Conservation (phyloP, 768 basidiomycete genomes). For the Termitomyces sp. region DNA sequence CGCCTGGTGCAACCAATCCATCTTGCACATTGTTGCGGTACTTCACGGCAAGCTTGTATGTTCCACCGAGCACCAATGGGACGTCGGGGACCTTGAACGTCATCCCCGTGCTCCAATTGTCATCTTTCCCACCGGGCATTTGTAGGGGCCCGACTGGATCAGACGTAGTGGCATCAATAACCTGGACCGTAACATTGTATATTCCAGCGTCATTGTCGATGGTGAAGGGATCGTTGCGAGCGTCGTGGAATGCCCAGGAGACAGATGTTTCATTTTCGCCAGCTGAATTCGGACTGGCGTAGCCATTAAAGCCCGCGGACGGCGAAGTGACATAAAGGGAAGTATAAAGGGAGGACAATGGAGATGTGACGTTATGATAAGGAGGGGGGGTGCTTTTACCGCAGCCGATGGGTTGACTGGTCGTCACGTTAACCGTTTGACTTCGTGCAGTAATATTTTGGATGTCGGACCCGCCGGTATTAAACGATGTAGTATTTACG, state of each 20-base stretch:
- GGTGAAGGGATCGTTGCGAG: too few species aligned
- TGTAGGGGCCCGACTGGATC: background rate
- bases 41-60: slow-evolving; percentile 4
- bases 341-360: background rate
- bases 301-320: slow-evolving; percentile 1
- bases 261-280: background rate
- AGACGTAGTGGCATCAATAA: background rate
- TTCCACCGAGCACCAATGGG: background rate
- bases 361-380: slow-evolving; percentile 1
- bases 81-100: too few species aligned
- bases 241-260: background rate
- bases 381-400: slow-evolving; percentile 1
- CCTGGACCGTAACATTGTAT: background rate
- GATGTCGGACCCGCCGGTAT: background rate
- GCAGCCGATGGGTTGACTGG: slow-evolving; percentile 7
- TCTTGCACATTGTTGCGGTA: slow-evolving; percentile 2
- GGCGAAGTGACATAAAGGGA: background rate
- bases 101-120: background rate
- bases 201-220: background rate
- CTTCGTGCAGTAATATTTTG: slow-evolving; percentile 1
- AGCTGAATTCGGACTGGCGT: too few species aligned
- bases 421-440: slow-evolving; percentile 3
- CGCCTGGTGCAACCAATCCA: slow-evolving; percentile 2
- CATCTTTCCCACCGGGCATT: background rate
- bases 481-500: background rate